phyloP scores from a whole-genome alignment of 2,329 filamentous ascomycete species.

The Arachnopeziza araneosa region DNA sequence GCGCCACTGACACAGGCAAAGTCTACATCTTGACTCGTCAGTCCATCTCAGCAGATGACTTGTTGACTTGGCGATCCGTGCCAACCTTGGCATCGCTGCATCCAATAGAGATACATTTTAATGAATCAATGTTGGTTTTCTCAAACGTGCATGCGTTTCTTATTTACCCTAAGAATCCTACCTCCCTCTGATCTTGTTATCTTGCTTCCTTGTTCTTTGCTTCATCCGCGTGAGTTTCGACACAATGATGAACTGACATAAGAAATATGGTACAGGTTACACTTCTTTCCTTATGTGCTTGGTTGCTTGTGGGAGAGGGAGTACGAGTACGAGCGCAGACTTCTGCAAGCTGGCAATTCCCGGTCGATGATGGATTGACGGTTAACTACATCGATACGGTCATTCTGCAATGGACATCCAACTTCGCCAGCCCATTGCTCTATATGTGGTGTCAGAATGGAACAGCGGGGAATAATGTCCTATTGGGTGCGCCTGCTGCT shows the following conservation, averaged over 20 bases:
- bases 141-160: not conserved
- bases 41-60: no score
- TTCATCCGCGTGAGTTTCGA: not conserved
- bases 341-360: conserved; percentile 9
- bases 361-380: conserved; percentile 4
- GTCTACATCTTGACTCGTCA: no score
- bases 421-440: conserved; percentile 5
- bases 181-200: not conserved
- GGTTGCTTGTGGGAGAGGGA: not conserved
- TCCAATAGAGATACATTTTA: no score
- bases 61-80: no score
- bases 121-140: not conserved
- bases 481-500: conserved; percentile 3
- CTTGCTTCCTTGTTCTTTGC: not conserved
- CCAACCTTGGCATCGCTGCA: no score
- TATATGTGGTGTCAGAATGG: conserved; percentile 16
- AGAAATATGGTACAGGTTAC: not conserved
- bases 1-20: no score
- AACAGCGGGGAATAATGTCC: conserved; percentile 6
- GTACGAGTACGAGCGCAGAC: not conserved
- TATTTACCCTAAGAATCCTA: not conserved
- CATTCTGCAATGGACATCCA: conserved; percentile 13
- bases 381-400: conserved; percentile 13
- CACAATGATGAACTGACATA: not conserved
- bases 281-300: not conserved